Base-by-base conservation (phyloP, 2,329 filamentous ascomycete genomes). In the Penicillium italicum region DNA sequence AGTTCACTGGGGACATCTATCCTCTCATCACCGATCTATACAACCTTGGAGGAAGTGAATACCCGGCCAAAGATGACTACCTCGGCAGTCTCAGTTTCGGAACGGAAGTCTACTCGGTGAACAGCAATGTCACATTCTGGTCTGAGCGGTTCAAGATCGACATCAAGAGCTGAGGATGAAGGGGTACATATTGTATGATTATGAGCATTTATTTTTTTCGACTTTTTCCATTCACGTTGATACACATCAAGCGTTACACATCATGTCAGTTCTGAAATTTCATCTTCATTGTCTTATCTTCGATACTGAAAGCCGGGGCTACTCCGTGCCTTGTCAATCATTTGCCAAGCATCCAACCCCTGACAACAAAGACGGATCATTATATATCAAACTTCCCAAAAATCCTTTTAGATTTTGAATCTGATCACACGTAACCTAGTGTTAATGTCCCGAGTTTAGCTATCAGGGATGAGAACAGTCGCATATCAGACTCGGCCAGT, bases 51-150 rank as follows among this genome's bases (percentile, higher is more conserved):
- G 66, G 71, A 4, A 50, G 66, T 11, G 57, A 68, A 33, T 78
- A 73, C 58, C 79, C 79, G 10, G 70, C 66, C 0, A 56, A 66
- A 0, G 57, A 66, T 1, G 76, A 80, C 62, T 82, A 81, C 63
- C 65, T 84, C 18, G 81, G 80, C 20, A 79, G 81, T 59, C 70
- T 82, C 61, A 74, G 74, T 43, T 79, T 83, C 58, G 81, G 81
- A 22, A 77, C 77, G 14, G 81, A 84, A 64, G 73, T 79, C 0
- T 80, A 79, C 66, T 76, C 69, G 6, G 70, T 76, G 8, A 53
- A 64, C 24, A 62, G 65, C 4, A 76, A 75, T 37, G 79, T 82
- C 48, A 83, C 81, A 1, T 81, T 83, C 59, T 69, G 69, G 33
- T 79, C 80, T 3, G 62, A 69, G 3, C 50, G 62, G 18, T 60